These are phyloP conservation scores for Halophytophthora batemanensis DNA, from an alignment of 352 stramenopile species.

Conservation along the genomic window DNA sequence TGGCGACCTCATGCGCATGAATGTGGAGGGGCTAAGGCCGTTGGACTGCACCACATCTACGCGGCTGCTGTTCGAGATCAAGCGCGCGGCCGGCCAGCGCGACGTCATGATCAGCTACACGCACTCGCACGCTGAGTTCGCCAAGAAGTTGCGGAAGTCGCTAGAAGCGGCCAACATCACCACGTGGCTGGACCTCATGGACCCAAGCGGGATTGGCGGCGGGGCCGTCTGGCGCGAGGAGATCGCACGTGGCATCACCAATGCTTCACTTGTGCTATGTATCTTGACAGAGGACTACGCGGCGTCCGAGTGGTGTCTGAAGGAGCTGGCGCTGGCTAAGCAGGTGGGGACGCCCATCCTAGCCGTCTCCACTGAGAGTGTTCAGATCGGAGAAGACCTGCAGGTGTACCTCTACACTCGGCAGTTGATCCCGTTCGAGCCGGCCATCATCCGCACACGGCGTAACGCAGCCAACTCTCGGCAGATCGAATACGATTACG, in stretches of 20 bases:
- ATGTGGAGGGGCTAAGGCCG: slow-evolving; percentile 58
- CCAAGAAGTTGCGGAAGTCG: slow-evolving; percentile 66
- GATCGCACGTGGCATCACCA: slow-evolving; percentile 75
- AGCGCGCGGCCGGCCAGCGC: slow-evolving; percentile 68
- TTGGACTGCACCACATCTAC: slow-evolving; percentile 81
- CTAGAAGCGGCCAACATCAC: slow-evolving; percentile 76
- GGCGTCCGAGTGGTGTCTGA: slow-evolving; percentile 81
- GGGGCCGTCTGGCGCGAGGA: slow-evolving; percentile 79
- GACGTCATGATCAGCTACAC: slow-evolving; percentile 90
- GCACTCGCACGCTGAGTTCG: slow-evolving; percentile 79
- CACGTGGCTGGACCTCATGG: slow-evolving; percentile 87
- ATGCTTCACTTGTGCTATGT: slow-evolving; percentile 71
- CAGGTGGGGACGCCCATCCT: slow-evolving; percentile 77
- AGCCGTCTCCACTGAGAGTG: slow-evolving; percentile 64
- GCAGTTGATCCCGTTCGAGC: slow-evolving; percentile 78
- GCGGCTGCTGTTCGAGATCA: slow-evolving; percentile 76
- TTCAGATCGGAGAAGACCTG: slow-evolving; percentile 65
- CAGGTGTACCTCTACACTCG: slow-evolving; percentile 86
- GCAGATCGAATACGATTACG: slow-evolving; percentile 82
- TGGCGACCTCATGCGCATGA: slow-evolving; percentile 74
- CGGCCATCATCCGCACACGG: slow-evolving; percentile 50
- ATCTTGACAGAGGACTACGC: slow-evolving; percentile 81
- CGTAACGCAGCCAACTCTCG: slow-evolving; percentile 48
- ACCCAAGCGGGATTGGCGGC: slow-evolving; percentile 81
- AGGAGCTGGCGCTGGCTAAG: slow-evolving; percentile 78